phyloP scores from a whole-genome alignment of 1,284 basidiomycete species.

The Ceratobasidium sp. region DNA sequence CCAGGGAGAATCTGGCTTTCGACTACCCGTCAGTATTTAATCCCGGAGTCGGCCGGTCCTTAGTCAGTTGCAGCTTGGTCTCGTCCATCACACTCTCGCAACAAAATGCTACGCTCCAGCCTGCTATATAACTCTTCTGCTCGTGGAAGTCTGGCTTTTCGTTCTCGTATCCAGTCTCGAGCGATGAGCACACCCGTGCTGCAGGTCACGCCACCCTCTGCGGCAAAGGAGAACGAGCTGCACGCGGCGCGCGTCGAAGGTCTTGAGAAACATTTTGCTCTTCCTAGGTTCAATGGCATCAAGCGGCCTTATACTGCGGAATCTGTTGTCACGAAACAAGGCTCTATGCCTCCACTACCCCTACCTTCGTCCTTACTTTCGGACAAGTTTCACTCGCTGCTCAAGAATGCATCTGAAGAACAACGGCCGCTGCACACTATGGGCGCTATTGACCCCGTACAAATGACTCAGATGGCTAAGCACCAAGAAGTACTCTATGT shows the following conservation, averaged over 20 bases:
- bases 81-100: conserved; percentile 9
- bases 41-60: conserved; percentile 15
- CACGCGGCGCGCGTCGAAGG: conserved; percentile 26
- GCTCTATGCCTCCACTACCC: conserved; percentile 81
- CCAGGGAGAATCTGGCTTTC: not conserved
- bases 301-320: conserved; percentile 83
- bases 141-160: conserved; percentile 20
- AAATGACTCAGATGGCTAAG: conserved; percentile 97
- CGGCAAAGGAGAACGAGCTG: conserved; percentile 32
- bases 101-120: conserved; percentile 35
- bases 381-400: conserved; percentile 80
- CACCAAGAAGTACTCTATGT: conserved; percentile 96
- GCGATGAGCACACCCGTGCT: conserved; percentile 37
- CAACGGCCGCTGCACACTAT: conserved; percentile 83
- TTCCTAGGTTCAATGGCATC: conserved; percentile 77
- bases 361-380: conserved; percentile 81
- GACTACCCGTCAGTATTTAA: not conserved
- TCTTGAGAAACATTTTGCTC: conserved; percentile 62
- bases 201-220: conserved; percentile 30
- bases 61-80: not conserved
- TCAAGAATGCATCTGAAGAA: conserved; percentile 72
- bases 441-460: conserved; percentile 90
- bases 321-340: conserved; percentile 87
- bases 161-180: conserved; percentile 30
- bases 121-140: conserved; percentile 20